These are phyloP conservation scores for Raffaelea arxii DNA, from an alignment of 2,329 filamentous ascomycete species.

Conservation along the genomic window DNA sequence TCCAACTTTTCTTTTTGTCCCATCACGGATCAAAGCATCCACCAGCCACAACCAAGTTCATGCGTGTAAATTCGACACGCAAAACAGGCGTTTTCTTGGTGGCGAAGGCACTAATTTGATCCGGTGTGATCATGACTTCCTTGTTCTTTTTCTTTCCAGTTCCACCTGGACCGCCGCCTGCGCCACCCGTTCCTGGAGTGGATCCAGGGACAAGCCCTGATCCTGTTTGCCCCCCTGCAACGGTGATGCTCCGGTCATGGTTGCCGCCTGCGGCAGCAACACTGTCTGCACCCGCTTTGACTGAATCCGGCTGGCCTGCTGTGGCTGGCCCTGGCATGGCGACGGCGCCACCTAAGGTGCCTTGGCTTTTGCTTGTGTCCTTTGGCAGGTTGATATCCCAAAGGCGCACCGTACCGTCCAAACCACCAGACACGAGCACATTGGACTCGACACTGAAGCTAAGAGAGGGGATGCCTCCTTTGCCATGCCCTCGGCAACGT, in stretches of 20 bases:
- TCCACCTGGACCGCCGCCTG: constrained; percentile 19
- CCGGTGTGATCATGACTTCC: constrained; percentile 79
- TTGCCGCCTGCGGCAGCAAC: constrained; percentile 29
- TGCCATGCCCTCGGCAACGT: constrained; percentile 85
- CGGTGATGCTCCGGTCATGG: constrained; percentile 26
- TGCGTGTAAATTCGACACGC: constrained; percentile 85
- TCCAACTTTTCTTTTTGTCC: too few species aligned
- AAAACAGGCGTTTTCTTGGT: constrained; percentile 95
- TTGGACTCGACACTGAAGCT: constrained; percentile 90
- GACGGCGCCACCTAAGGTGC: not conserved
- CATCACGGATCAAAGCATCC: constrained; percentile 57
- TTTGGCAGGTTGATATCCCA: constrained; percentile 80
- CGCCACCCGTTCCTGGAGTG: constrained; percentile 21
- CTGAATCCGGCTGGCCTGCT: constrained; percentile 16
- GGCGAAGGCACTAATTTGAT: constrained; percentile 89
- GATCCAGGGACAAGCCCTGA: constrained; percentile 24
- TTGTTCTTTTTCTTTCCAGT: constrained; percentile 68
- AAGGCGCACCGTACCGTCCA: constrained; percentile 84
- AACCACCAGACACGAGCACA: constrained; percentile 79
- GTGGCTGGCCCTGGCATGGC: not conserved
- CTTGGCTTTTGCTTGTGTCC: constrained; percentile 45
- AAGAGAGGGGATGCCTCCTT: constrained; percentile 87
- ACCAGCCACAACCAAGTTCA: constrained; percentile 86
- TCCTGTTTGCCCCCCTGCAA: constrained; percentile 38
- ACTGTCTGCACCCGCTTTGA: constrained; percentile 23